Evolutionary conservation across 345 rosid genomes (phyloP).

Genomic region (Mercurialis annua): DNA sequence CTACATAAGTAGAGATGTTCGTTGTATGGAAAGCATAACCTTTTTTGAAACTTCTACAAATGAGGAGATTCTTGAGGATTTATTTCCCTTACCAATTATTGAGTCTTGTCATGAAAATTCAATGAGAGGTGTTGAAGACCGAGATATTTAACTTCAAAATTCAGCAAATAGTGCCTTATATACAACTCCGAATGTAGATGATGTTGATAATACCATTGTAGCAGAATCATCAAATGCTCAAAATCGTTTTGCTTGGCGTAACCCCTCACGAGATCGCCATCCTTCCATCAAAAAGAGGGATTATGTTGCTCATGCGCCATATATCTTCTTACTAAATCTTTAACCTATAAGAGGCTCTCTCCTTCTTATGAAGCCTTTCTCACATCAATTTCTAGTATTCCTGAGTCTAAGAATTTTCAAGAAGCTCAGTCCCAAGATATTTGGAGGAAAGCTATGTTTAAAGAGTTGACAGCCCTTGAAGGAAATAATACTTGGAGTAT

Average conservation of each 20-base stretch:
- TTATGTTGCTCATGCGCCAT: background rate
- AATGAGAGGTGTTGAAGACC: too few species aligned
- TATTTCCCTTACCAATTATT: too few species aligned
- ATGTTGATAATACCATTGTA: background rate
- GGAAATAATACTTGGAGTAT: background rate
- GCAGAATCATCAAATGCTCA: background rate
- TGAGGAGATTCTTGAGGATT: too few species aligned
- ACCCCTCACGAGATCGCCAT: background rate
- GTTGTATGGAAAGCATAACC: too few species aligned
- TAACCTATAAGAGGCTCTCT: background rate
- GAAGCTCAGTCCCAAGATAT: background rate
- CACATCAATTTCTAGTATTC: background rate
- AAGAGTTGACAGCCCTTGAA: background rate
- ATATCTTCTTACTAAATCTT: background rate
- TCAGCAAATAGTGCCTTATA: too few species aligned
- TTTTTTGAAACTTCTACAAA: too few species aligned
- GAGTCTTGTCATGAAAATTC: too few species aligned
- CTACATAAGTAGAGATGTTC: too few species aligned
- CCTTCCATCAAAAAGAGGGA: background rate
- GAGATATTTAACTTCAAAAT: too few species aligned
- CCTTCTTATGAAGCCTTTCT: background rate
- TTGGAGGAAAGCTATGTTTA: background rate
- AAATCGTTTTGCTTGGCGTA: background rate
- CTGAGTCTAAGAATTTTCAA: background rate
- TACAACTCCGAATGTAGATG: background rate